Percentiles rank a stretch among this genome's conserved stretches.
These are phyloP conservation scores for Dysphania ambrosioides DNA, from an alignment of 148 eudicot genomes.

Conservation along the genomic window DNA sequence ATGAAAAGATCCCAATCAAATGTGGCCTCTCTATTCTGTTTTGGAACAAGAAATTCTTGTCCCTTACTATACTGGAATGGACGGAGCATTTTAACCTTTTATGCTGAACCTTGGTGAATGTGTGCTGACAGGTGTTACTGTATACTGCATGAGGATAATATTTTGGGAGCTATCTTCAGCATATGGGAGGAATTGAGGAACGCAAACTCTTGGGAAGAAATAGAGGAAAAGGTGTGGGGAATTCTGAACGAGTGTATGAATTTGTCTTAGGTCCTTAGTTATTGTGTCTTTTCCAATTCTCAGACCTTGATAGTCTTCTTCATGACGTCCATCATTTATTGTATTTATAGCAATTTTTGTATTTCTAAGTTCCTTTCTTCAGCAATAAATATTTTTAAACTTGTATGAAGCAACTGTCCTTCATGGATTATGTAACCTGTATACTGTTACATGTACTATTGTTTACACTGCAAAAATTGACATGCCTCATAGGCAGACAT, in stretches of 20 bases:
- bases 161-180: slow-evolving; percentile 78
- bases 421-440: neutral
- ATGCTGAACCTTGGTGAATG: slow-evolving; percentile 5
- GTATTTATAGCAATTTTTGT: neutral
- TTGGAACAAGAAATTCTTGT: neutral
- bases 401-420: neutral
- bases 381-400: neutral
- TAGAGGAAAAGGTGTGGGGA: slow-evolving; percentile 85
- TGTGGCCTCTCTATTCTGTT: neutral
- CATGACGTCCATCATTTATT: neutral
- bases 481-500: too few species aligned
- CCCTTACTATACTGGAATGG: neutral
- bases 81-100: neutral
- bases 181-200: slow-evolving; percentile 59
- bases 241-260: slow-evolving; percentile 46
- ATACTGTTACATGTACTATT: too few species aligned
- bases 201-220: slow-evolving; percentile 85
- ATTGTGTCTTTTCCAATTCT: neutral
- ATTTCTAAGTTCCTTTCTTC: neutral
- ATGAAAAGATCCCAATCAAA: too few species aligned
- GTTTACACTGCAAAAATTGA: too few species aligned
- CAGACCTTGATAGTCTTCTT: neutral
- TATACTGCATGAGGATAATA: slow-evolving; percentile 80
- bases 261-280: slow-evolving; percentile 5
- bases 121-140: slow-evolving; percentile 69